Percentiles rank a stretch among this genome's conserved stretches.
Evolutionary conservation across 2,329 filamentous ascomycete genomes (phyloP).

Genomic region (Colletotrichum sublineola): DNA sequence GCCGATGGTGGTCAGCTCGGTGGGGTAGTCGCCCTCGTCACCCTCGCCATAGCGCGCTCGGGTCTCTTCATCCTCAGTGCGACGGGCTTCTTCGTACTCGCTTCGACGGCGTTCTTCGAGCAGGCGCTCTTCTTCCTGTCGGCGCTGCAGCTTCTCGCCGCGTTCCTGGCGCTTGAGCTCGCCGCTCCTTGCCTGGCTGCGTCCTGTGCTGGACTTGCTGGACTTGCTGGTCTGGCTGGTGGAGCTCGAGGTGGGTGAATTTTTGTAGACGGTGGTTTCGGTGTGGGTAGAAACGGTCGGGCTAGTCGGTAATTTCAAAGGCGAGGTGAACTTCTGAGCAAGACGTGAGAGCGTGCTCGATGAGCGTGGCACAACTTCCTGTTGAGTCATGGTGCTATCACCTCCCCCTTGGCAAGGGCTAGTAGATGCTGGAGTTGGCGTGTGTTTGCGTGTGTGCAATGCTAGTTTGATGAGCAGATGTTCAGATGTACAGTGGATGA

Average conservation of each 20-base stretch:
- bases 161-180: conserved; percentile 34
- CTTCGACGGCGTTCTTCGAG: conserved; percentile 27
- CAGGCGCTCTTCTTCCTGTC: conserved; percentile 29
- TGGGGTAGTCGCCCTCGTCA: conserved; percentile 28
- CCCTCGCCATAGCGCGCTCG: conserved; percentile 31
- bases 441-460: not conserved
- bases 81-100: conserved; percentile 34
- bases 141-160: conserved; percentile 26
- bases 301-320: conserved; percentile 13
- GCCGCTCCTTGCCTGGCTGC: conserved; percentile 27
- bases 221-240: conserved; percentile 30
- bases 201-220: conserved; percentile 9
- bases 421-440: not conserved
- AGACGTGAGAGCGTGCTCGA: conserved; percentile 44
- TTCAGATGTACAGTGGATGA: not conserved
- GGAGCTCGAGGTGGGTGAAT: not conserved
- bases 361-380: conserved; percentile 9
- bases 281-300: conserved; percentile 13
- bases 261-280: conserved; percentile 30
- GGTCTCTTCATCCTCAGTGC: conserved; percentile 35
- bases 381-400: conserved; percentile 19
- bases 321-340: conserved; percentile 35
- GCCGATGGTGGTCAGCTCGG: conserved; percentile 36
- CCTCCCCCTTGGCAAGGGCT: conserved; percentile 15
- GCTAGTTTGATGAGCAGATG: conserved; percentile 5